phyloP scores from a whole-genome alignment of 2,329 filamentous ascomycete genomes.

The Claviceps capensis region DNA sequence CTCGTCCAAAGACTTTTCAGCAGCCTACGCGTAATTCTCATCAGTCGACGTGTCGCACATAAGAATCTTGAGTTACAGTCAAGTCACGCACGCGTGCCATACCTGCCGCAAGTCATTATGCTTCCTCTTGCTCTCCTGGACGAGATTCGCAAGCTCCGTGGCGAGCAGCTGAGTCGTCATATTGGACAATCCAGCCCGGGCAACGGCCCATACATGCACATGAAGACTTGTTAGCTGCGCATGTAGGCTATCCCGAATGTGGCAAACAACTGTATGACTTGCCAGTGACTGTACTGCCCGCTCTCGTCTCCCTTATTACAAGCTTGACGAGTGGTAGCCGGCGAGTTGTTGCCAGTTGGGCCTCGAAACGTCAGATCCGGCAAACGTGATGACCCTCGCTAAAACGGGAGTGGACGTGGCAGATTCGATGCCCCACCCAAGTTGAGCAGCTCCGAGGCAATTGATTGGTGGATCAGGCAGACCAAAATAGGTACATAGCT shows the following conservation, averaged over 20 bases:
- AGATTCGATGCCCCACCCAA: constrained; percentile 2
- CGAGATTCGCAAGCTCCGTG: constrained; percentile 76
- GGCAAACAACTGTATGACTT: background rate
- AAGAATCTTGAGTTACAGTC: background rate
- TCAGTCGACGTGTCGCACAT: background rate
- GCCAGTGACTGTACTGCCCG: no score
- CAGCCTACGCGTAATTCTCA: constrained; percentile 44
- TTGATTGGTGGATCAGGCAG: background rate
- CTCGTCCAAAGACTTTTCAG: constrained; percentile 86
- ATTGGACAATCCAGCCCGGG: constrained; percentile 21
- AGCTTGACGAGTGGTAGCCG: background rate
- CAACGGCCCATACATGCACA: constrained; percentile 14
- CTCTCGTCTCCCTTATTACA: background rate
- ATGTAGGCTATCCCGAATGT: constrained; percentile 12
- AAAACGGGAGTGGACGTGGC: constrained; percentile 3
- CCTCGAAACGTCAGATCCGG: background rate
- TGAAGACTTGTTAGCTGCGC: constrained; percentile 10
- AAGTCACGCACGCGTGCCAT: background rate
- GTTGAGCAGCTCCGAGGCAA: background rate
- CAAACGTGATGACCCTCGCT: background rate
- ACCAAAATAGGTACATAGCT: background rate
- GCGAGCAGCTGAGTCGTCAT: constrained; percentile 89
- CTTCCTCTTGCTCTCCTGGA: constrained; percentile 93
- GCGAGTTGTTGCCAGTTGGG: background rate
- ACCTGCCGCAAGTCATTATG: constrained; percentile 79